These are phyloP conservation scores for Lagenaria siceraria DNA, from an alignment of 306 rosid genomes.

Conservation along the genomic window DNA sequence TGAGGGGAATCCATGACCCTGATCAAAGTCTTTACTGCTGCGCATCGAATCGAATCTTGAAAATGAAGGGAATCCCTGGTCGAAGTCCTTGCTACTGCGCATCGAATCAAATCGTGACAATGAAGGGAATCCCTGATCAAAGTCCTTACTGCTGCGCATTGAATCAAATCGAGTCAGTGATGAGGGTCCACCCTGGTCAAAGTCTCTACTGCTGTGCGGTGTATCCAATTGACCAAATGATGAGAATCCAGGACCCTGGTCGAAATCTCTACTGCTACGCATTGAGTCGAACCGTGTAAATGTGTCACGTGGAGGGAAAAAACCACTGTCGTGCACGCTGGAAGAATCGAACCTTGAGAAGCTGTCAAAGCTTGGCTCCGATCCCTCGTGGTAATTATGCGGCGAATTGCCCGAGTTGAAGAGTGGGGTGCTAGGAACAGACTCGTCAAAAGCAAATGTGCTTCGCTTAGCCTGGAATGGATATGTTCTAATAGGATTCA, in stretches of 20 bases:
- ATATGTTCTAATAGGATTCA: constrained; percentile 68
- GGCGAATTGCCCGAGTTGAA: constrained; percentile 60
- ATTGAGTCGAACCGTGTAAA: constrained; percentile 55
- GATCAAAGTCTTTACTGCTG: constrained; percentile 59
- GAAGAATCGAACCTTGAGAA: constrained; percentile 79
- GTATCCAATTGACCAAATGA: not conserved
- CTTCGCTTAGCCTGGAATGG: constrained; percentile 47
- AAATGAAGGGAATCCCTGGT: constrained; percentile 22
- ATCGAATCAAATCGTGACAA: constrained; percentile 2
- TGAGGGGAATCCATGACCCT: constrained; percentile 32
- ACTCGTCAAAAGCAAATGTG: constrained; percentile 69
- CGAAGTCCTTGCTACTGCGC: constrained; percentile 51
- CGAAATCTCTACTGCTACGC: constrained; percentile 57
- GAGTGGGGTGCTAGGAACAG: constrained; percentile 93
- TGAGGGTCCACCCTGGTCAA: constrained; percentile 27
- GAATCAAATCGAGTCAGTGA: not conserved
- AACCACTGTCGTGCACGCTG: constrained; percentile 43
- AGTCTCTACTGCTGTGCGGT: constrained; percentile 43
- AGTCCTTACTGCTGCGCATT: constrained; percentile 44
- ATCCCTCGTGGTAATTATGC: constrained; percentile 41
- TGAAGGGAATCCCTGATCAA: constrained; percentile 21
- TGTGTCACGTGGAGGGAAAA: constrained; percentile 41
- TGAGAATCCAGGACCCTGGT: constrained; percentile 25
- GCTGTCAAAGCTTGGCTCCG: constrained; percentile 59
- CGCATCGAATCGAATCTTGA: constrained; percentile 10